Percentiles rank a stretch among this genome's conserved stretches.
Conservation (phyloP, 2,329 filamentous ascomycete genomes). For the Beauveria sp. region DNA sequence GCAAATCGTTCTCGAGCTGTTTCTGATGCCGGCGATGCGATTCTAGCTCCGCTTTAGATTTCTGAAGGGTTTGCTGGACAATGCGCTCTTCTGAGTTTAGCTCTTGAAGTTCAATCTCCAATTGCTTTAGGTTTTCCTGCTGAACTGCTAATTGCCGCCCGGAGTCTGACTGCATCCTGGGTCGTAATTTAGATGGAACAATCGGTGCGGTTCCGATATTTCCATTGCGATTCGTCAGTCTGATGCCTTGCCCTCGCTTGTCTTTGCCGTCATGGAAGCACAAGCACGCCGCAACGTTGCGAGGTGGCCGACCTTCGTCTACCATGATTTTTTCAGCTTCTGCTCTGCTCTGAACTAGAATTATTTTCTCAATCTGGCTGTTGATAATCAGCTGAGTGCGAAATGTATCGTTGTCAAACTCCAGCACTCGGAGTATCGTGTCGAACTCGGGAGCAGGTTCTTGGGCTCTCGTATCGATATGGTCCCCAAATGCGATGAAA, state of each 20-base stretch:
- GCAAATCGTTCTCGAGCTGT: slow-evolving; percentile 44
- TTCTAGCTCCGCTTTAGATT: slow-evolving; percentile 36
- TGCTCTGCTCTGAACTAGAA: slow-evolving; percentile 62
- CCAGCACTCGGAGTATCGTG: slow-evolving; percentile 72
- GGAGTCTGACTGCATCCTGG: slow-evolving; percentile 75
- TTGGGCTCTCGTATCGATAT: slow-evolving; percentile 32
- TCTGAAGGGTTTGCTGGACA: slow-evolving; percentile 39
- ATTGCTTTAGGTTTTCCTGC: slow-evolving; percentile 41
- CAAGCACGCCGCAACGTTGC: slow-evolving; percentile 67
- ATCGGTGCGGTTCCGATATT: slow-evolving; percentile 35
- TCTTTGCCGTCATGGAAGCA: slow-evolving; percentile 53
- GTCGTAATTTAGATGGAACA: slow-evolving; percentile 39
- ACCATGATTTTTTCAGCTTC: slow-evolving; percentile 66
- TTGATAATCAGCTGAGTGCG: slow-evolving; percentile 78
- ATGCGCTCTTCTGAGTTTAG: slow-evolving; percentile 41
- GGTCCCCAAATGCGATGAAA: slow-evolving; percentile 29
- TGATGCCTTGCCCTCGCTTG: slow-evolving; percentile 49
- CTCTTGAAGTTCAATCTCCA: slow-evolving; percentile 46
- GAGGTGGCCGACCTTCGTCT: slow-evolving; percentile 44
- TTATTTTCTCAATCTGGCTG: slow-evolving; percentile 72
- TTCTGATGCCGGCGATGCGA: slow-evolving; percentile 32
- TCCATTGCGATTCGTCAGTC: slow-evolving; percentile 40
- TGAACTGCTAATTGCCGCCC: slow-evolving; percentile 55
- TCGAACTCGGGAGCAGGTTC: slow-evolving; percentile 68
- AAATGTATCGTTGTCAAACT: slow-evolving; percentile 73